Evolutionary conservation across 2,329 filamentous ascomycete species (phyloP).

Genomic region (Monosporascus sp.): DNA sequence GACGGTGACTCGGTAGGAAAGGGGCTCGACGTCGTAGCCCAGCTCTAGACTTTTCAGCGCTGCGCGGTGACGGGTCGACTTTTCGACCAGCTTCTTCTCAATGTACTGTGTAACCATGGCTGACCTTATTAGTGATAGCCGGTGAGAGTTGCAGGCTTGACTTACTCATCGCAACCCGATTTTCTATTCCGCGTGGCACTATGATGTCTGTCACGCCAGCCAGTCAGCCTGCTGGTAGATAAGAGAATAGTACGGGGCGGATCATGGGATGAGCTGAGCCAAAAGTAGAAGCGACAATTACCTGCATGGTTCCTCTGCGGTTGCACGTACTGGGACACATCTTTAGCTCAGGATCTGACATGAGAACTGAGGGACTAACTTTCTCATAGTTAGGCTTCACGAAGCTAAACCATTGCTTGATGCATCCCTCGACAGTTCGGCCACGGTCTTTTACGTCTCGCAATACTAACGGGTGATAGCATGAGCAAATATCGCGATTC

Average conservation of each 20-base stretch:
- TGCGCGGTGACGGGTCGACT: conserved; percentile 76
- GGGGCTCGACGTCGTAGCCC: conserved; percentile 62
- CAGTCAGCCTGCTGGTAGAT: conserved; percentile 1
- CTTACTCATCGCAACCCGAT: conserved; percentile 80
- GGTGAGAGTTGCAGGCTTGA: conserved; percentile 1
- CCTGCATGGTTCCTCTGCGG: conserved; percentile 83
- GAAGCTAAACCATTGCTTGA: conserved; percentile 96
- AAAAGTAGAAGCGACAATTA: conserved; percentile 29
- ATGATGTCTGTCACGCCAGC: conserved; percentile 64
- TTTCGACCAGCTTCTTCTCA: conserved; percentile 77
- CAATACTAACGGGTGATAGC: conserved; percentile 48
- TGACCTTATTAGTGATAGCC: conserved; percentile 26
- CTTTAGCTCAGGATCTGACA: conserved; percentile 8
- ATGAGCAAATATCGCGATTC: conserved; percentile 9
- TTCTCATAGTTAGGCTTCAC: conserved; percentile 97
- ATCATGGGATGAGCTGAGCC: background rate
- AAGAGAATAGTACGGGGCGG: conserved; percentile 7
- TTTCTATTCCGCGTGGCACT: conserved; percentile 90
- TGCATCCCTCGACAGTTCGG: conserved; percentile 87
- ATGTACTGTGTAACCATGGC: conserved; percentile 94
- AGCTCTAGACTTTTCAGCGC: conserved; percentile 72
- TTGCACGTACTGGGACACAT: conserved; percentile 63
- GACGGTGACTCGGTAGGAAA: conserved; percentile 70
- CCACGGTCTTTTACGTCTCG: conserved; percentile 87
- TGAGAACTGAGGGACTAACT: conserved; percentile 26